A percentile compares a stretch with the other conserved stretches of the same genome.
Conservation (phyloP, 2,329 filamentous ascomycete species). For the Clarireedia monteithiana region DNA sequence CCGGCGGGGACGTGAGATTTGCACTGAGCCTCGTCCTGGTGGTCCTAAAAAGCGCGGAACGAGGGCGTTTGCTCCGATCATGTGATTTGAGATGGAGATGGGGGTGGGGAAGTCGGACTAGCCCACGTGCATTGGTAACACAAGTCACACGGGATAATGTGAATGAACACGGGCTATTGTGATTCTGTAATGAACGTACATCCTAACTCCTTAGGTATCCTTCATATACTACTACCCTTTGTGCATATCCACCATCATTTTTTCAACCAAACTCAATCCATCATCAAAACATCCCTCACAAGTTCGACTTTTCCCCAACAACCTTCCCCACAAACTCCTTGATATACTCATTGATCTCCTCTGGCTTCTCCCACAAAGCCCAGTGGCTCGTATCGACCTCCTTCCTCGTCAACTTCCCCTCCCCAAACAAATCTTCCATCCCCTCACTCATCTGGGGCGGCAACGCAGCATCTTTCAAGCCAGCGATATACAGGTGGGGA, state of each 20-base stretch:
- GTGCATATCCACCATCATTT: not conserved
- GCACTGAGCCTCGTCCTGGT: too few relatives aligned
- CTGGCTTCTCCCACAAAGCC: conserved; percentile 68
- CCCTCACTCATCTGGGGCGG: conserved; percentile 60
- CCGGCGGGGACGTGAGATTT: too few relatives aligned
- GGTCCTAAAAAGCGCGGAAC: too few relatives aligned
- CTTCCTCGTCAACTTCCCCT: conserved; percentile 42
- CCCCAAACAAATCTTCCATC: conserved; percentile 58
- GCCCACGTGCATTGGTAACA: too few relatives aligned
- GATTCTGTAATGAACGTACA: too few relatives aligned
- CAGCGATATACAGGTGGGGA: conserved; percentile 69
- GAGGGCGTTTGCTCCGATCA: too few relatives aligned
- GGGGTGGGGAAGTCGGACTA: too few relatives aligned
- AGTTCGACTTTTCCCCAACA: conserved; percentile 1
- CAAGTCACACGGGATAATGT: too few relatives aligned
- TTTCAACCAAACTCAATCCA: not conserved
- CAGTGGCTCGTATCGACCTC: conserved; percentile 72
- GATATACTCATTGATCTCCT: conserved; percentile 59
- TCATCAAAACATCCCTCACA: not conserved
- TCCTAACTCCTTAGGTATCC: too few relatives aligned
- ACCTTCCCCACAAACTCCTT: conserved; percentile 25
- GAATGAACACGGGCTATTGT: too few relatives aligned
- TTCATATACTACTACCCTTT: too few relatives aligned
- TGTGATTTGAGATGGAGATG: too few relatives aligned
- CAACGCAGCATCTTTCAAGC: conserved; percentile 63